Percentiles rank a stretch among this genome's conserved stretches.
Evolutionary conservation across 2,329 filamentous ascomycete genomes (phyloP).

Genomic region (Colletotrichum navitas): DNA sequence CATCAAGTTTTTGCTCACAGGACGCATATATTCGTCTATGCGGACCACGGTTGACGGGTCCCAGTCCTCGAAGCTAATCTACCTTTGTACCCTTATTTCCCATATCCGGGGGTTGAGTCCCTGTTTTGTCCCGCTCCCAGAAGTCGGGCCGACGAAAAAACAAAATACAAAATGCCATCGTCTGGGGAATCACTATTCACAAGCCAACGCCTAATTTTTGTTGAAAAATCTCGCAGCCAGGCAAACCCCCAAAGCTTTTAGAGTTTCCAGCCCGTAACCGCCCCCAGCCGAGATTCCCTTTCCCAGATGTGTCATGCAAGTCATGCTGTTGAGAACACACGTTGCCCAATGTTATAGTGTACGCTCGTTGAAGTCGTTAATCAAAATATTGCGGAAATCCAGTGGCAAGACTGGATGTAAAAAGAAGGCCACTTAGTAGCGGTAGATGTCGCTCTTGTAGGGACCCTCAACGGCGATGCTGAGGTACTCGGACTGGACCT

Average conservation of each 20-base stretch:
- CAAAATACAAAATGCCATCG: conserved; percentile 48
- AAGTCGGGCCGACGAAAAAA: conserved; percentile 41
- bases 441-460: conserved; percentile 90
- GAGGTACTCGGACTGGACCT: conserved; percentile 95
- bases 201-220: conserved; percentile 54
- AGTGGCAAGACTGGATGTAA: conserved; percentile 46
- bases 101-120: conserved; percentile 39
- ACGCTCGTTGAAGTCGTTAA: conserved; percentile 44
- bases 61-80: conserved; percentile 34
- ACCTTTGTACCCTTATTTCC: conserved; percentile 31
- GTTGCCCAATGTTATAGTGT: conserved; percentile 44
- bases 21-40: conserved; percentile 38
- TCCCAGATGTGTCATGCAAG: conserved; percentile 55
- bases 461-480: conserved; percentile 87
- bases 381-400: conserved; percentile 41
- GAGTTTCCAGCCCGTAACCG: conserved; percentile 47
- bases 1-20: background rate
- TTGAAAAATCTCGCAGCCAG: conserved; percentile 52
- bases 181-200: conserved; percentile 49
- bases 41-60: conserved; percentile 61
- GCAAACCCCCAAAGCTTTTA: conserved; percentile 47
- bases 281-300: conserved; percentile 43
- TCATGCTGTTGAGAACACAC: conserved; percentile 61
- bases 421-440: conserved; percentile 58
- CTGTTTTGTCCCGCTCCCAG: conserved; percentile 31